Conservation (phyloP, 163 green algal species). For the Chloroidium sp. region DNA sequence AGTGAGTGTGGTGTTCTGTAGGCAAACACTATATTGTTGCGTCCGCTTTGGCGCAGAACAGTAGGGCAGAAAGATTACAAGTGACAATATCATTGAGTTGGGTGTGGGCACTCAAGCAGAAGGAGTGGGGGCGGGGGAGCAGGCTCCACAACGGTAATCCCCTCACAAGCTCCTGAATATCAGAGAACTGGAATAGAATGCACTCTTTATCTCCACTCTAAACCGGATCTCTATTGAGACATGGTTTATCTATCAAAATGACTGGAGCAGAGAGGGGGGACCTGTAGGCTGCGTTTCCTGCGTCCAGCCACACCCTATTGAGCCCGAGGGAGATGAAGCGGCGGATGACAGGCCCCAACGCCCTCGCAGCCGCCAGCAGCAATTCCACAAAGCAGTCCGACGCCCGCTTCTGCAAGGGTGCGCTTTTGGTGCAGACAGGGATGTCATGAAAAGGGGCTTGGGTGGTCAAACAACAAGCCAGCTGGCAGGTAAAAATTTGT, state of each 20-base stretch:
- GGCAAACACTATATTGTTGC: too few relatives aligned
- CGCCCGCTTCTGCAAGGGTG: neutral
- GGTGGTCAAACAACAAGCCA: neutral
- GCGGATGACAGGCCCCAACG: slow-evolving; percentile 57
- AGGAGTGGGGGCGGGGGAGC: too few relatives aligned
- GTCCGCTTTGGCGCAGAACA: too few relatives aligned
- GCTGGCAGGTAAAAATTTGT: neutral
- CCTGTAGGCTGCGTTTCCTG: slow-evolving; percentile 56
- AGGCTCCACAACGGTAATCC: too few relatives aligned
- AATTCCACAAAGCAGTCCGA: slow-evolving; percentile 37
- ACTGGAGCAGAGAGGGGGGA: neutral
- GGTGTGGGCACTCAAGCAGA: too few relatives aligned
- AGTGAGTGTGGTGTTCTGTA: too few relatives aligned
- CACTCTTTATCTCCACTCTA: too few relatives aligned
- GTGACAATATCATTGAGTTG: too few relatives aligned
- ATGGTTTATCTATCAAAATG: neutral
- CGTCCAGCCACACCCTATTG: slow-evolving; percentile 65
- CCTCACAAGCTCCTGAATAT: too few relatives aligned
- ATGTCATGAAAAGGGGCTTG: neutral
- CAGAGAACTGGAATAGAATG: too few relatives aligned
- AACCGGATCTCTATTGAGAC: neutral
- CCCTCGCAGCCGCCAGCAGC: slow-evolving; percentile 41
- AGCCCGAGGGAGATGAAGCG: slow-evolving; percentile 65
- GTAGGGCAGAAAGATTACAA: too few relatives aligned
- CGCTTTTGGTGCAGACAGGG: neutral